Percentiles rank a stretch among this genome's conserved stretches.
Evolutionary conservation across 768 basidiomycete species (phyloP).

Genomic region (Trichaptum fuscoviolaceum): DNA sequence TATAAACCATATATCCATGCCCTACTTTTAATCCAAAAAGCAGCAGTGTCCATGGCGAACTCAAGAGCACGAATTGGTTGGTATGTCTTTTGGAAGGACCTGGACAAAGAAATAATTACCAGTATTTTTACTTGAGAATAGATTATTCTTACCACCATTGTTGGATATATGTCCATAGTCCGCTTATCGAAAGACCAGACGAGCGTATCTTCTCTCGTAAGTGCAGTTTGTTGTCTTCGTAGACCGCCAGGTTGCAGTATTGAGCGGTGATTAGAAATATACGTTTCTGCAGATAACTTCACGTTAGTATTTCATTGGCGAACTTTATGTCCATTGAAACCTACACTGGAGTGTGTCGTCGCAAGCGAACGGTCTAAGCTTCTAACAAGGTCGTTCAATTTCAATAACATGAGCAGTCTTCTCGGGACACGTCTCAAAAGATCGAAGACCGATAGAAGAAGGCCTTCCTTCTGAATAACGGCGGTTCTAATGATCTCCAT

Average conservation of each 20-base stretch:
- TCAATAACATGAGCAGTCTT: constrained; percentile 77
- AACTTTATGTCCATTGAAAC: constrained; percentile 13
- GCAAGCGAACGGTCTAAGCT: constrained; percentile 78
- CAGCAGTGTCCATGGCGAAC: constrained; percentile 56
- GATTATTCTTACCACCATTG: constrained; percentile 61
- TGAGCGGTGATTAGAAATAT: constrained; percentile 90
- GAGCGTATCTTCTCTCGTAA: constrained; percentile 41
- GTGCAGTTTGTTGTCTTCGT: constrained; percentile 59
- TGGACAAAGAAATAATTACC: constrained; percentile 22
- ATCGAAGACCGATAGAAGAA: constrained; percentile 82
- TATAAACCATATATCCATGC: constrained; percentile 67
- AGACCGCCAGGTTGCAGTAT: constrained; percentile 77
- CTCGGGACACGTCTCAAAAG: constrained; percentile 83
- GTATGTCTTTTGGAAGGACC: constrained; percentile 57
- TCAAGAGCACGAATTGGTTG: constrained; percentile 50
- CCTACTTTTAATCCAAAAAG: constrained; percentile 43
- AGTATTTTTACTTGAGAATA: background rate
- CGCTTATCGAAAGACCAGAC: constrained; percentile 44
- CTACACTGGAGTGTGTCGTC: constrained; percentile 79
- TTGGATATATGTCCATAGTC: constrained; percentile 44
- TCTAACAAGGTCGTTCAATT: constrained; percentile 83
- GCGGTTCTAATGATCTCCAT: constrained; percentile 78
- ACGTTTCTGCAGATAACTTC: constrained; percentile 47
- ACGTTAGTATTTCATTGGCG: constrained; percentile 5
- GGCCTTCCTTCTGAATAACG: constrained; percentile 75